Conservation (phyloP, 2,329 filamentous ascomycete species). For the Ophiognomonia clavigignenti-juglandacearum region DNA sequence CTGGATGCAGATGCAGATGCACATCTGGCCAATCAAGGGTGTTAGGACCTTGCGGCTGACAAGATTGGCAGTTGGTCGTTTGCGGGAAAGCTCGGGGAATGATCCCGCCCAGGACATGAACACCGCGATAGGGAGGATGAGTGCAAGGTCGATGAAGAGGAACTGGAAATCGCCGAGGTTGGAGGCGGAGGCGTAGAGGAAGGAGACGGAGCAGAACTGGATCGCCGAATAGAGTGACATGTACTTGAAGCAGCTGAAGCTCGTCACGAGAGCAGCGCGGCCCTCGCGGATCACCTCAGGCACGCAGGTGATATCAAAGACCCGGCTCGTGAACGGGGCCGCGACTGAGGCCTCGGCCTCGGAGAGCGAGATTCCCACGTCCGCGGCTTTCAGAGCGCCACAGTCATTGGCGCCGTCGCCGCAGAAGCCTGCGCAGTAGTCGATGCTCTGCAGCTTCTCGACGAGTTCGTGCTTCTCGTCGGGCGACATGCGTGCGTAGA, state of each 20-base stretch:
- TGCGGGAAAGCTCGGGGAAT: conserved; percentile 69
- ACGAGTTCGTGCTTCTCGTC: conserved; percentile 98
- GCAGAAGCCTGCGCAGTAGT: conserved; percentile 93
- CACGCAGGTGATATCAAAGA: conserved; percentile 96
- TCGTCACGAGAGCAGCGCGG: conserved; percentile 90
- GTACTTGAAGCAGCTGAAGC: conserved; percentile 99
- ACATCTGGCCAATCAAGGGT: conserved; percentile 84
- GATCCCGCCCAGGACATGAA: conserved; percentile 99
- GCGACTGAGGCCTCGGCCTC: conserved; percentile 97
- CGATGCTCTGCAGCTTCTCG: conserved; percentile 93
- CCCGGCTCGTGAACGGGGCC: conserved; percentile 91
- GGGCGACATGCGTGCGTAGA: conserved; percentile 97
- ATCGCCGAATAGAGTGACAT: conserved; percentile 99
- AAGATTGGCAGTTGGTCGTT: conserved; percentile 85
- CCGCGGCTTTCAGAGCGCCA: conserved; percentile 91
- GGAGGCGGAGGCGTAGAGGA: conserved; percentile 87
- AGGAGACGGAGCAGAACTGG: conserved; percentile 95
- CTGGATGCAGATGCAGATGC: conserved; percentile 74
- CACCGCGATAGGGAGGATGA: conserved; percentile 93
- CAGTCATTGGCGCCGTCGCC: conserved; percentile 98
- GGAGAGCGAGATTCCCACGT: conserved; percentile 94
- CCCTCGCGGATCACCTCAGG: conserved; percentile 92
- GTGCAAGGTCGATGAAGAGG: conserved; percentile 85
- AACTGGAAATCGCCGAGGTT: conserved; percentile 99
- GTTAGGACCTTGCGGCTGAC: conserved; percentile 90